Evolutionary conservation across 1,284 basidiomycete genomes (phyloP), one percentile per base, ranked within the genome.

Genomic region (Rhodofomes roseus): DNA sequence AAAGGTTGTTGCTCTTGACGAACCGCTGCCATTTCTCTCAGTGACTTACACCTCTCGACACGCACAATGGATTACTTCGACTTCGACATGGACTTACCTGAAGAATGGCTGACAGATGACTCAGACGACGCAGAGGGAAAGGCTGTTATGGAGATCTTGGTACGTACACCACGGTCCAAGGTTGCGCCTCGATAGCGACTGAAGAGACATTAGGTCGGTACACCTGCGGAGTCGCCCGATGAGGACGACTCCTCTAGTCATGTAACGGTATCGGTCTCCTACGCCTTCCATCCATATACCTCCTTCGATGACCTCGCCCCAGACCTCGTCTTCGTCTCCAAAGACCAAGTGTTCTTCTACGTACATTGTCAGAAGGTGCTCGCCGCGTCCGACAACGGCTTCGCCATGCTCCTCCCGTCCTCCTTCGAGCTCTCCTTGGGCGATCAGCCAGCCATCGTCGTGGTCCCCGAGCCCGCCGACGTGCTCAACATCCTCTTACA

Each of bases 251-350:
- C 37, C 37, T 39, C 46, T 16, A 25, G 7, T 1, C 71, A 69
- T 37, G 67, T 74, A 1, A 71, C 87, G 53, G 83, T 90, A 56
- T 89, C 88, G 1, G 82, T 90, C 37, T 90, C 89, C 9, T 90
- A 88, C 25, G 87, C 86, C 0, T 91, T 91, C 72, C 86, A 81
- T 69, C 87, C 88, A 2, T 16, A 43, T 36, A 34, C 34, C 11
- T 20, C 8, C 37, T 20, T 57, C 48, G 64, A 59, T 23, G 23
- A 53, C 14, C 14, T 52, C 29, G 59, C 39, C 25, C 37, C 62
- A 2, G 68, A 69, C 52, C 51, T 66, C 27, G 51, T 67, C 22
- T 55, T 69, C 53, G 34, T 65, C 34, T 66, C 70, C 5, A 59
- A 62, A 8, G 70, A 72, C 56, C 54, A 59, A 27, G 66, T 70